Evolutionary conservation across 805 yeast genomes (phyloP).

Genomic region (Peterozyma xylosa): DNA sequence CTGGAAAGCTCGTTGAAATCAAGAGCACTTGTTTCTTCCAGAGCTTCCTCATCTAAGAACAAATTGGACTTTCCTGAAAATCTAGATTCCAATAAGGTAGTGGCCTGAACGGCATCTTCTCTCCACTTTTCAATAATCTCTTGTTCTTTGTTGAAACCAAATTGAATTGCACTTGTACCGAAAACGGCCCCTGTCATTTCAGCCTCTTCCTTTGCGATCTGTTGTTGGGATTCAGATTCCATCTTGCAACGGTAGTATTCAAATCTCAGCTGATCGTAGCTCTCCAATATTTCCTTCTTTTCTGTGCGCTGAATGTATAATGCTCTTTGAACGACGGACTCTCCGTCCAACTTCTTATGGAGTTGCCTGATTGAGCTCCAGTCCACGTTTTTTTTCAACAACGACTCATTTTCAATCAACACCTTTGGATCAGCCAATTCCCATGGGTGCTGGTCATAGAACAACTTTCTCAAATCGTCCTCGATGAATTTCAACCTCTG

Average conservation of each 20-base stretch:
- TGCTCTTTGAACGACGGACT: slow-evolving; percentile 74
- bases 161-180: slow-evolving; percentile 52
- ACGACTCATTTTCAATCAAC: slow-evolving; percentile 68
- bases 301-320: slow-evolving; percentile 37
- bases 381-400: slow-evolving; percentile 45
- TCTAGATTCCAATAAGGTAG: slow-evolving; percentile 48
- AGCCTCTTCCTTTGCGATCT: slow-evolving; percentile 75
- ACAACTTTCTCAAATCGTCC: slow-evolving; percentile 75
- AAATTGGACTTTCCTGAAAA: slow-evolving; percentile 7
- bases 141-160: slow-evolving; percentile 69
- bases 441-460: slow-evolving; percentile 96
- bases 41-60: slow-evolving; percentile 18
- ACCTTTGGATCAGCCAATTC: slow-evolving; percentile 87
- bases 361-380: slow-evolving; percentile 79
- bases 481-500: slow-evolving; percentile 55
- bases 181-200: slow-evolving; percentile 78
- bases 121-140: slow-evolving; percentile 67
- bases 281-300: slow-evolving; percentile 39
- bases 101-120: slow-evolving; percentile 55
- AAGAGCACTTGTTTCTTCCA: slow-evolving; percentile 4
- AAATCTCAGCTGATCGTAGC: slow-evolving; percentile 79
- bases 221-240: slow-evolving; percentile 68
- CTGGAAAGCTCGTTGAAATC: neutral
- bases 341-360: slow-evolving; percentile 78
- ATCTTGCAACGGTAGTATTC: slow-evolving; percentile 86